Conservation (phyloP, 129 eudicot genomes). For the Flaveria ramosissima region DNA sequence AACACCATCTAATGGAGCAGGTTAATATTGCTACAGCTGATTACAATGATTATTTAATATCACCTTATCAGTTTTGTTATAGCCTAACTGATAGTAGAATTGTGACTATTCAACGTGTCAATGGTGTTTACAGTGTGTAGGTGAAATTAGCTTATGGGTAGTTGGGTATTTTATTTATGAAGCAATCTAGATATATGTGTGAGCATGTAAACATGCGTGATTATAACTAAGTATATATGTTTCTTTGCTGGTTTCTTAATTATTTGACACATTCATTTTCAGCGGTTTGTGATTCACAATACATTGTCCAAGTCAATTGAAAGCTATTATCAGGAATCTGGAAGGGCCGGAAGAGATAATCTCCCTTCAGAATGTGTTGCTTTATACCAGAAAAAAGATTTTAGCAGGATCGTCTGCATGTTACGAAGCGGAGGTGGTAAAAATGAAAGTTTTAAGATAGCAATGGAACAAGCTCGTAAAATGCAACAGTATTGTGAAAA, state of each 20-base stretch:
- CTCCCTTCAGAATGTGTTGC: conserved; percentile 69
- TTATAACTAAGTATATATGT: neutral
- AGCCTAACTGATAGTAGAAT: neutral
- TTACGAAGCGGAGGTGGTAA: conserved; percentile 71
- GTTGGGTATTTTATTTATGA: neutral
- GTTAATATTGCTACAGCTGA: neutral
- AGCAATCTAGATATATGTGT: neutral
- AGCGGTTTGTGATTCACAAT: conserved; percentile 96
- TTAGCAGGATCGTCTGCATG: conserved; percentile 93
- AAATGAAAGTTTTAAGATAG: conserved; percentile 60
- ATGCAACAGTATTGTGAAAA: conserved; percentile 88
- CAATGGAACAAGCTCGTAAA: conserved; percentile 93
- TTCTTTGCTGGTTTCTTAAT: neutral
- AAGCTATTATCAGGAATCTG: conserved; percentile 98
- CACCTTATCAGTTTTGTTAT: neutral
- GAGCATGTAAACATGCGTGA: neutral
- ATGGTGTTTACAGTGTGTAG: neutral
- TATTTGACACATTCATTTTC: conserved; percentile 33
- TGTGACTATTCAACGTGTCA: neutral
- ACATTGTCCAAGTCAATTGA: conserved; percentile 93
- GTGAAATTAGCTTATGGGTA: neutral
- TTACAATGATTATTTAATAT: neutral
- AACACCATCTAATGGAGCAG: neutral
- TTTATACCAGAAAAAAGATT: conserved; percentile 91
- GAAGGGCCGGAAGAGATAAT: conserved; percentile 96